Evolutionary conservation across 176 grass and related monocot genomes (phyloP), one percentile per base, ranked within the genome.

Genomic region (Otatea glauca): DNA sequence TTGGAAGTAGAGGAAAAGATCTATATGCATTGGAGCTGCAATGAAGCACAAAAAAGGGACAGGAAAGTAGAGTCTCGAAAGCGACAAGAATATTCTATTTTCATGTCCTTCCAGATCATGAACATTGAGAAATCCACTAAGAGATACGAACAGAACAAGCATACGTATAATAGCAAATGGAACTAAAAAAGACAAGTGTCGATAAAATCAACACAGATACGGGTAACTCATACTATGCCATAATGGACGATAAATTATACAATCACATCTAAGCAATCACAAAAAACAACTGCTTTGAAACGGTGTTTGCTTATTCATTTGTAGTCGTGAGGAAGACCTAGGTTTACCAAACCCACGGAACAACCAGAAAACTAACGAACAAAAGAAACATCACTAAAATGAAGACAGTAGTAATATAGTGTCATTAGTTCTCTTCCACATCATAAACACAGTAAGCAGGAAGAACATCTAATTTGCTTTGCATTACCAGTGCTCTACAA

Each of bases 291-390:
- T 62, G 21, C 4, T 45, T n/a, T 29, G 2, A 62, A 60, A 21
- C 0, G 1, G 14, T 63, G 35, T 25, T 27, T 69, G 39, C 34
- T 38, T 75, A 81, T 39, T 60, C 3, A 49, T 51, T 67, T 60
- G 25, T 6, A 42, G 25, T 67, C 60, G 16, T 53, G 20, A 79
- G 75, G 43, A 86, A 56, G 48, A 67, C 12, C 15, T 68, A 34
- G 60, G 14, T 37, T 5, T 39, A 78, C 24, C 14, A 66, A 77
- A 63, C 24, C 61, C 61, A 51, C 43, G 4, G 18, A 8, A 14
- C 44, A 76, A 55, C 62, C 82, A 85, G 50, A 38, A 51, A 66
- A 90, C 47, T 81, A 81, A 70, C 23, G 15, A 82, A 45, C 55
- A 81, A 51, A 48, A 45, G 18, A 53, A 81, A 61, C 17, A 81